phyloP scores from a whole-genome alignment of 305 asterid genomes.

The Ajuga reptans region DNA sequence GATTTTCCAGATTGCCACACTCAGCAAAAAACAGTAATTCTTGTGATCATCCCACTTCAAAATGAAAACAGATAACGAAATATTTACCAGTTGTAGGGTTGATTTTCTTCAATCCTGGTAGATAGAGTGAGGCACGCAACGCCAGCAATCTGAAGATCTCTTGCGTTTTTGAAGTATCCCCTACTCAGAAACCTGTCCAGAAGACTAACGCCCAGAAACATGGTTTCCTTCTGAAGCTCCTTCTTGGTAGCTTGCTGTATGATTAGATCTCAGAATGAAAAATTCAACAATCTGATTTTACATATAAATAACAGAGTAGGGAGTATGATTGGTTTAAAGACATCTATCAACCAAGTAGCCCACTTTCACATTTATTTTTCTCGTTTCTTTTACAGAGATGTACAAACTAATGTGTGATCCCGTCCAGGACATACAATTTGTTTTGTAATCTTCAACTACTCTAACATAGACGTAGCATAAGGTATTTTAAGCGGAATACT shows the following conservation, averaged over 20 bases:
- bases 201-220: slow-evolving; percentile 75
- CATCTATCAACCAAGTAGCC: background rate
- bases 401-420: too few species aligned
- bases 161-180: slow-evolving; percentile 65
- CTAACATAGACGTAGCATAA: background rate
- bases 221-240: slow-evolving; percentile 77
- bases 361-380: slow-evolving; percentile 1
- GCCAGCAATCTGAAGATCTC: slow-evolving; percentile 77
- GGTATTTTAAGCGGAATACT: background rate
- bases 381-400: too few species aligned
- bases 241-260: slow-evolving; percentile 59
- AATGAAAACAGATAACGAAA: background rate
- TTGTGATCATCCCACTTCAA: background rate
- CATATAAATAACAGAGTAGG: background rate
- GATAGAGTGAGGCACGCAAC: slow-evolving; percentile 89
- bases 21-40: background rate
- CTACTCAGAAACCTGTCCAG: slow-evolving; percentile 71
- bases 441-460: too few species aligned
- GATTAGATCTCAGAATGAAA: slow-evolving; percentile 16
- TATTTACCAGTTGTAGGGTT: slow-evolving; percentile 69
- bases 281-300: background rate
- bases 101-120: slow-evolving; percentile 87
- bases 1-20: background rate
- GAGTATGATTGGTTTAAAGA: background rate
- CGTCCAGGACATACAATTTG: too few species aligned